Conservation (phyloP, 2,329 filamentous ascomycete genomes). For the Tympanopsis confertula region DNA sequence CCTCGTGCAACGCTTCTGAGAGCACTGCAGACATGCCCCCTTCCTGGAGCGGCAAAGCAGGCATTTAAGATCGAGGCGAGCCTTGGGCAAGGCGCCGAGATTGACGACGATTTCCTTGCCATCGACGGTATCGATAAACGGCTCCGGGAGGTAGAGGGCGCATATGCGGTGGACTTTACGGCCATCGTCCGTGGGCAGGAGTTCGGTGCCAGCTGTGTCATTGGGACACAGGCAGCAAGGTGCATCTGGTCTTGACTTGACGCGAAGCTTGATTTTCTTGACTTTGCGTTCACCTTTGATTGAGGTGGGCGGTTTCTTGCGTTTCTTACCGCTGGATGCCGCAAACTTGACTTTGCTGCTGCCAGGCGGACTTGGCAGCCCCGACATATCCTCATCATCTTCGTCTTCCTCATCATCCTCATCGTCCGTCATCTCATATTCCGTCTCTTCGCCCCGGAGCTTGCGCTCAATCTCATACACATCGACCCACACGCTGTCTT, state of each 20-base stretch:
- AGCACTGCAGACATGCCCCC: conserved; percentile 95
- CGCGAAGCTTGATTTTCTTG: conserved; percentile 68
- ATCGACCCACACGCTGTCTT: conserved; percentile 97
- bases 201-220: conserved; percentile 66
- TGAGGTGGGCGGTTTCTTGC: conserved; percentile 46
- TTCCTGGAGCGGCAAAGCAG: conserved; percentile 88
- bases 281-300: conserved; percentile 65
- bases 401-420: conserved; percentile 42
- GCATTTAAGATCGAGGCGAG: conserved; percentile 82
- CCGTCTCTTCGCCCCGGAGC: conserved; percentile 72
- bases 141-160: conserved; percentile 84
- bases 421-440: conserved; percentile 69
- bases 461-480: conserved; percentile 93
- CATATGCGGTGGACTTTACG: conserved; percentile 77
- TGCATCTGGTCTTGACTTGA: conserved; percentile 60
- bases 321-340: conserved; percentile 43
- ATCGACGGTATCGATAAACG: conserved; percentile 59
- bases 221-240: conserved; percentile 91
- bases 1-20: conserved; percentile 81
- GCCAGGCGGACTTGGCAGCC: conserved; percentile 68
- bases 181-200: conserved; percentile 81
- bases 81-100: conserved; percentile 71
- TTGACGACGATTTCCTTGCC: conserved; percentile 67
- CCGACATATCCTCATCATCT: conserved; percentile 47
- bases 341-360: conserved; percentile 62